phyloP scores from a whole-genome alignment of 2,329 filamentous ascomycete species.

The Hymenoscyphus occultus region DNA sequence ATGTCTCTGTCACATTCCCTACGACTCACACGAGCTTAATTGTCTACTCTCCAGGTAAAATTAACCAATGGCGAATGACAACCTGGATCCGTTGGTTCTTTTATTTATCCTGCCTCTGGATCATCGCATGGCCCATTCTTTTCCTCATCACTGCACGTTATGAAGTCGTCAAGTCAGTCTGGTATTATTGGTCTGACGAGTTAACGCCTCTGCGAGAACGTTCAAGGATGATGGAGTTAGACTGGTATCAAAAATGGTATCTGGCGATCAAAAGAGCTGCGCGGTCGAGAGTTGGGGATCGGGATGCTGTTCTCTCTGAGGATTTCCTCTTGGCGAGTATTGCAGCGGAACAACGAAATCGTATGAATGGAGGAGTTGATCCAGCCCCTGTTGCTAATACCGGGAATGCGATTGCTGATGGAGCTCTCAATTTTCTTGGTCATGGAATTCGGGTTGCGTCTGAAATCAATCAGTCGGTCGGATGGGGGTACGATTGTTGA shows the following conservation, averaged over 20 bases:
- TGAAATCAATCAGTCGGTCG: conserved; percentile 23
- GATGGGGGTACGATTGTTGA: conserved; percentile 31
- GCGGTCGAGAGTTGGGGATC: conserved; percentile 6
- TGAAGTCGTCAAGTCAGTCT: conserved; percentile 60
- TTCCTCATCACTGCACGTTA: conserved; percentile 66
- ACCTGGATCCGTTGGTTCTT: conserved; percentile 63
- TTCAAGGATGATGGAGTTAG: conserved; percentile 42
- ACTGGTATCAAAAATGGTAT: conserved; percentile 29
- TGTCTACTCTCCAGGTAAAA: conserved; percentile 59
- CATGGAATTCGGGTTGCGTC: conserved; percentile 39
- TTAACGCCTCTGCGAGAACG: conserved; percentile 21
- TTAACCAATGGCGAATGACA: conserved; percentile 64
- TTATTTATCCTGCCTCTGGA: conserved; percentile 63
- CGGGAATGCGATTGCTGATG: conserved; percentile 42
- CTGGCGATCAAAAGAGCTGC: conserved; percentile 5
- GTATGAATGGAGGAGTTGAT: background rate
- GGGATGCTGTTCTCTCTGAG: background rate
- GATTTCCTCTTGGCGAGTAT: conserved; percentile 6
- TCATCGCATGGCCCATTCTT: conserved; percentile 69
- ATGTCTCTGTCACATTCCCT: conserved; percentile 57
- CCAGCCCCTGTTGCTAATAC: conserved; percentile 26
- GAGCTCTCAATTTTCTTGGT: conserved; percentile 43
- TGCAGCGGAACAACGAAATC: background rate
- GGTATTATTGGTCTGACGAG: conserved; percentile 26
- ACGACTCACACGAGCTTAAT: conserved; percentile 54